These are phyloP conservation scores for Cornus florida DNA, from an alignment of 148 eudicot species.

Conservation along the genomic window DNA sequence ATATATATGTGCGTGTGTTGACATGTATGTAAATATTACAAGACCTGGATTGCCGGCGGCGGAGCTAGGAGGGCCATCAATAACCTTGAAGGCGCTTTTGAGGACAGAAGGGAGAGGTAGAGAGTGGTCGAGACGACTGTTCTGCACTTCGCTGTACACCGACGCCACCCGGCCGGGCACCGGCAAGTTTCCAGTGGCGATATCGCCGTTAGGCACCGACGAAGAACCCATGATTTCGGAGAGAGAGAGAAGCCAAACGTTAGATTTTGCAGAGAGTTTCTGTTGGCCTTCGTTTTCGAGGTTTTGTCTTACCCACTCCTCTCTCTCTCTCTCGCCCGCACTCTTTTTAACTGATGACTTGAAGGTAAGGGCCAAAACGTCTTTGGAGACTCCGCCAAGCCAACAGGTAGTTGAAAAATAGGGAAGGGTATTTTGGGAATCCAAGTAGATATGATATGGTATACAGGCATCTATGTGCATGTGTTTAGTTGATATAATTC, in stretches of 20 bases:
- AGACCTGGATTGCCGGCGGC: conserved; percentile 96
- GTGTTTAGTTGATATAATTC: neutral
- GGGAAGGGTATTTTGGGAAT: neutral
- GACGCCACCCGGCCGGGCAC: conserved; percentile 48
- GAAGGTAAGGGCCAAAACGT: conserved; percentile 14
- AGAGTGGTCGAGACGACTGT: conserved; percentile 78
- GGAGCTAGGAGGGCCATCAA: conserved; percentile 84
- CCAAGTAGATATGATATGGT: neutral
- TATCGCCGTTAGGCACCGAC: conserved; percentile 38
- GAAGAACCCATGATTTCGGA: conserved; percentile 51
- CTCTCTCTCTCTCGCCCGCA: neutral
- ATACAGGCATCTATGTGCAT: neutral
- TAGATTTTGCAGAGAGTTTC: conserved; percentile 20
- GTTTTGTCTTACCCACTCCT: too few species aligned
- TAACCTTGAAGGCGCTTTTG: conserved; percentile 51
- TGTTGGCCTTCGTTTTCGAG: neutral
- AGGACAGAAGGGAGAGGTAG: conserved; percentile 85
- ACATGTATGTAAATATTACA: neutral
- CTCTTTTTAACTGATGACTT: neutral
- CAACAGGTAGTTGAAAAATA: neutral
- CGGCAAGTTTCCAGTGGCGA: conserved; percentile 26
- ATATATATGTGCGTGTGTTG: neutral
- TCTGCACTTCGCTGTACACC: conserved; percentile 89
- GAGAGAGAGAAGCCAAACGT: conserved; percentile 8
- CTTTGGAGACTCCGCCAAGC: conserved; percentile 29